These are phyloP conservation scores for Xerocomus potaroensis DNA, from an alignment of 768 basidiomycete genomes.

Conservation along the genomic window DNA sequence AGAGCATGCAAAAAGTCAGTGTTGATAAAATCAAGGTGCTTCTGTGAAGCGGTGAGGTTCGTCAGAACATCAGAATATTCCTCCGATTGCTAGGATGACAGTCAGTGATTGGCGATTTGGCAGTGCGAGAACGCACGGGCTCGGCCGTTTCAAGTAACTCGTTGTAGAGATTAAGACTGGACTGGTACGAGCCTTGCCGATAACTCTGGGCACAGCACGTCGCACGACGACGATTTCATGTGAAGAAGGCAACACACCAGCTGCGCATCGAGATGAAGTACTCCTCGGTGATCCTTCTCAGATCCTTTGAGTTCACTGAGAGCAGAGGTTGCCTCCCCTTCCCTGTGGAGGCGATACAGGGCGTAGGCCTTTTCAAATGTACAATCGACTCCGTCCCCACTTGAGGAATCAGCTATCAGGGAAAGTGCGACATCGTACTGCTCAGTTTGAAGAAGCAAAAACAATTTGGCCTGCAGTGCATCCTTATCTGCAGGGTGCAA, in stretches of 20 bases:
- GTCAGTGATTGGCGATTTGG: constrained; percentile 4
- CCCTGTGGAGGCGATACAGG: constrained; percentile 77
- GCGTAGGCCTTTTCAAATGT: constrained; percentile 78
- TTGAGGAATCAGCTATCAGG: constrained; percentile 39
- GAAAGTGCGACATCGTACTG: constrained; percentile 67
- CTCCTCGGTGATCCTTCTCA: constrained; percentile 51
- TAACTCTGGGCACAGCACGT: constrained; percentile 51
- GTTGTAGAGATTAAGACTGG: constrained; percentile 74
- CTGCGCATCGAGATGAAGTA: constrained; percentile 82
- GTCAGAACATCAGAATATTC: constrained; percentile 85
- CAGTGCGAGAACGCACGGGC: constrained; percentile 48
- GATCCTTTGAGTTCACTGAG: constrained; percentile 46
- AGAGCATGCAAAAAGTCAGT: constrained; percentile 62
- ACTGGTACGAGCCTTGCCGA: constrained; percentile 69
- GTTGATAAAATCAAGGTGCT: constrained; percentile 81
- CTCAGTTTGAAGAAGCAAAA: constrained; percentile 83
- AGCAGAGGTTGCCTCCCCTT: constrained; percentile 58
- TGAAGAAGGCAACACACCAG: constrained; percentile 51
- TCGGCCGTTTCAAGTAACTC: constrained; percentile 75
- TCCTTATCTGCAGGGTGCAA: constrained; percentile 65
- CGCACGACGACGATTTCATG: constrained; percentile 13
- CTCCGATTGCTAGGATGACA: constrained; percentile 60
- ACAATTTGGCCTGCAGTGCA: constrained; percentile 80
- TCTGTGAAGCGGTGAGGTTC: constrained; percentile 78
- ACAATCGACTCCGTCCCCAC: constrained; percentile 11